Base-by-base conservation (phyloP, 805 yeast genomes). In the Wickerhamia fluorescens region DNA sequence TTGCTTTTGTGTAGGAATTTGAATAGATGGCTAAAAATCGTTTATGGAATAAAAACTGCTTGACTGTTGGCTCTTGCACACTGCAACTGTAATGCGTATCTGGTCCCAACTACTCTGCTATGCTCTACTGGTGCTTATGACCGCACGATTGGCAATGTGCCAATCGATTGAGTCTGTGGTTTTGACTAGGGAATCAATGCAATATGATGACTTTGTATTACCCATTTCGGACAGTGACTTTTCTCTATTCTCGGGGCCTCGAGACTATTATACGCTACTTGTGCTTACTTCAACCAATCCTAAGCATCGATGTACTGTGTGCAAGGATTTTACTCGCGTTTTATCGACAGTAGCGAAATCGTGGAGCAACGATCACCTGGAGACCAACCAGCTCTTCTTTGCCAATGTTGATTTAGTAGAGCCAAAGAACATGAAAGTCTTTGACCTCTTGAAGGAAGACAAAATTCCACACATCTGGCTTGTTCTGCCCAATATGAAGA, bases 381-480 rank as follows among this genome's bases (percentile, higher is more conserved):
- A 51, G 4, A 46, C 62, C 14, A 42, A 59, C 35, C 49, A 57
- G 18, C 51, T 73, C 9, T 61, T 63, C 44, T 68, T 78, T 45
- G 57, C 64, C 20, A 53, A 60, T 23, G 68, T 72, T 8, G 88
- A 80, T 35, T 66, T 74, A 18, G 42, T 44, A 5, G 56, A 60
- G 28, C 38, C 45, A 3, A 47, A 56, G 2, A 76, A 76, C 40
- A 35, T 53, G 7, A 43, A 49, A 3, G 42, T 68, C 14, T 68
- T 72, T 35, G 46, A 54, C 15, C 49, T 54, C 7, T 41, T 77
- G 29, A 49, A 56, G 3, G 44, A 81, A 32, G 52, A 52, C 3
- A 56, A 72, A 2, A 73, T 78, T 3, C 92, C 94, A 1, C 77
- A 73, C 35, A 40, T 78, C n/a, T 73, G 86, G 75, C 56, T 80